Evolutionary conservation across 768 basidiomycete species (phyloP).

Genomic region (Psilocybe tampanensis): DNA sequence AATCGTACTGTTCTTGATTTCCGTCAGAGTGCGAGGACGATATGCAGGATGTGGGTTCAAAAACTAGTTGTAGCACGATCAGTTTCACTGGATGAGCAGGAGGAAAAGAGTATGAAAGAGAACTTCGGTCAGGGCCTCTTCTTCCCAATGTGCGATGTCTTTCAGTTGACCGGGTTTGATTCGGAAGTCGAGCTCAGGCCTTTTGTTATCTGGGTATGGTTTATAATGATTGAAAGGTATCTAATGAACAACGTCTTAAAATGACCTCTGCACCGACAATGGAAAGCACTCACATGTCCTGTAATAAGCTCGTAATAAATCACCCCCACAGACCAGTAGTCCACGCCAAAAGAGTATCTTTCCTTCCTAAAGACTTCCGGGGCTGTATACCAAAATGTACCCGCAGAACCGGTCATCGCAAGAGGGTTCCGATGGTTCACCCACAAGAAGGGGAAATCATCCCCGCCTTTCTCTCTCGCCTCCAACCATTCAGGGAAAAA

Average conservation of each 20-base stretch:
- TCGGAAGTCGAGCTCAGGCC: slow-evolving; percentile 23
- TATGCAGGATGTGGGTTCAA: slow-evolving; percentile 19
- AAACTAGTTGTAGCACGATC: slow-evolving; percentile 7
- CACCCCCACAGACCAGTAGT: slow-evolving; percentile 83
- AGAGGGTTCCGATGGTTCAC: slow-evolving; percentile 24
- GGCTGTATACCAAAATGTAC: slow-evolving; percentile 35
- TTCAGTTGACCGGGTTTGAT: slow-evolving; percentile 27
- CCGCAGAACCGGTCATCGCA: slow-evolving; percentile 26
- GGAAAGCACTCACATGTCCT: slow-evolving; percentile 42
- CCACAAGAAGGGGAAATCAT: slow-evolving; percentile 30
- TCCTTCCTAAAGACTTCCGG: slow-evolving; percentile 35
- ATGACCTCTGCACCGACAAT: neutral
- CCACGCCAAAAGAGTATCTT: slow-evolving; percentile 40
- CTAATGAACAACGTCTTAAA: slow-evolving; percentile 2
- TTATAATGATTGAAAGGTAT: slow-evolving; percentile 26
- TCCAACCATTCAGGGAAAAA: slow-evolving; percentile 32
- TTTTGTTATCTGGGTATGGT: slow-evolving; percentile 26
- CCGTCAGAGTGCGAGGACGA: slow-evolving; percentile 21
- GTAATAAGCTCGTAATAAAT: slow-evolving; percentile 75
- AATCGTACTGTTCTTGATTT: slow-evolving; percentile 22
- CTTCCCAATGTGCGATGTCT: slow-evolving; percentile 16
- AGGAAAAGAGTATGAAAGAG: neutral
- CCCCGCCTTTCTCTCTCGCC: slow-evolving; percentile 22
- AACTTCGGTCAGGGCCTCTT: slow-evolving; percentile 19
- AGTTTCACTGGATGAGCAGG: neutral